These are phyloP conservation scores for Neonectria magnoliae DNA, from an alignment of 2,329 filamentous ascomycete species.

Conservation along the genomic window DNA sequence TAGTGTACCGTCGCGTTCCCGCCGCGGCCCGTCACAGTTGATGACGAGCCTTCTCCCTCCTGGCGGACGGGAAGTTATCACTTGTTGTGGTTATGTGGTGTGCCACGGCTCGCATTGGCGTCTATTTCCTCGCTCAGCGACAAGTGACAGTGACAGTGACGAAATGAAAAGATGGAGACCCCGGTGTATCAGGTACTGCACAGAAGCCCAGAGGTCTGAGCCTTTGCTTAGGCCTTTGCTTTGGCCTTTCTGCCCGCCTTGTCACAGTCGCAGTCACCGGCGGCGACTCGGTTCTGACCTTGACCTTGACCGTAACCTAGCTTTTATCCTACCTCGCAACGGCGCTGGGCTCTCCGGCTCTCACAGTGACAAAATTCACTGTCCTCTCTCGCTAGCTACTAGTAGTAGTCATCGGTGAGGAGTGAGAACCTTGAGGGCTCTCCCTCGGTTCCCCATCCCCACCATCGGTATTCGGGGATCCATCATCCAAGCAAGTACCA, in stretches of 20 bases:
- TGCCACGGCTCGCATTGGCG: constrained; percentile 18
- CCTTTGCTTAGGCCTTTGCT: no score
- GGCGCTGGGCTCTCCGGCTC: neutral
- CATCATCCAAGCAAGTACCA: neutral
- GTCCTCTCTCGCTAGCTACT: neutral
- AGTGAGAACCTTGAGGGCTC: constrained; percentile 23
- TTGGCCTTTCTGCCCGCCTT: neutral
- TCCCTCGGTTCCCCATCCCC: constrained; percentile 11
- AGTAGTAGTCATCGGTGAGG: constrained; percentile 7
- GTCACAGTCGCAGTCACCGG: constrained; percentile 3
- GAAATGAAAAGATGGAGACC: neutral
- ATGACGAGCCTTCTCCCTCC: constrained; percentile 21
- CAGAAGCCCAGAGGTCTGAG: constrained; percentile 2
- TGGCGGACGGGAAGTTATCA: constrained; percentile 7
- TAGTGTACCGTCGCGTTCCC: constrained; percentile 13
- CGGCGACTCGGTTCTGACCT: neutral
- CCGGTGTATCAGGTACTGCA: constrained; percentile 18
- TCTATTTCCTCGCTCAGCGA: neutral
- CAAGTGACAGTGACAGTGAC: neutral
- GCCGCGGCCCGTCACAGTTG: constrained; percentile 23
- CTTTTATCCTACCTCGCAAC: neutral
- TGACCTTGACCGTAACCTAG: constrained; percentile 4
- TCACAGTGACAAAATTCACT: neutral
- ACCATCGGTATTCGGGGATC: constrained; percentile 21
- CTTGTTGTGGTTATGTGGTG: neutral